Conservation (phyloP, 371 early-diverging fungal species). For the Haplosporangium sp. region DNA sequence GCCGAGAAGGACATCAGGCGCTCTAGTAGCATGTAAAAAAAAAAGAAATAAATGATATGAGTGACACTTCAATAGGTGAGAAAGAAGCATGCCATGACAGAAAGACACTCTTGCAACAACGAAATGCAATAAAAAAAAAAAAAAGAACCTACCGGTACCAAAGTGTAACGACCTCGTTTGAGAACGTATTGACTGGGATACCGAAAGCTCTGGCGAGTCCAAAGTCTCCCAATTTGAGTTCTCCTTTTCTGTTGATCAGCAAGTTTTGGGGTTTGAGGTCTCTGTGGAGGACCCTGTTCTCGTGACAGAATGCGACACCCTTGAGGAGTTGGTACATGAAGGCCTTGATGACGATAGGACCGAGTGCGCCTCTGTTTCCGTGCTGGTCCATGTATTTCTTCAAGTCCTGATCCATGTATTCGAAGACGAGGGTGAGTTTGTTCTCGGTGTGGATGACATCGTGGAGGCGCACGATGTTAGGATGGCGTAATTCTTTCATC, state of each 20-base stretch:
- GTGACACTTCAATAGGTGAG: no score
- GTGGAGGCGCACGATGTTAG: conserved; percentile 90
- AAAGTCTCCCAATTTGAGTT: conserved; percentile 95
- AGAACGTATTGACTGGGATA: conserved; percentile 96
- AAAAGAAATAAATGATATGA: background rate
- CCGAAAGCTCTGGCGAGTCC: conserved; percentile 97
- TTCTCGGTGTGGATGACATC: conserved; percentile 99
- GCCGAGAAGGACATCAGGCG: conserved; percentile 98
- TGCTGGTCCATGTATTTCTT: conserved; percentile 94
- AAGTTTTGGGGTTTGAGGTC: conserved; percentile 98
- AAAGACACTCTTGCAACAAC: background rate
- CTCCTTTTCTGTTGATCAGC: conserved; percentile 88
- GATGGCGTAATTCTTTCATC: conserved; percentile 94
- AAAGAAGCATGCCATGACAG: no score
- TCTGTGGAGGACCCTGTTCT: conserved; percentile 94
- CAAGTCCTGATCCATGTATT: conserved; percentile 98
- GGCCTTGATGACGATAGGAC: conserved; percentile 74
- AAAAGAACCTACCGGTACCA: conserved; percentile 71
- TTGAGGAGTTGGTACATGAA: conserved; percentile 91
- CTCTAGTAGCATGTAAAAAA: conserved; percentile 59
- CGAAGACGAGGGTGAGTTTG: conserved; percentile 98
- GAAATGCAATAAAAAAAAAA: background rate
- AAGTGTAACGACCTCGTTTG: conserved; percentile 98
- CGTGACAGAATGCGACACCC: conserved; percentile 96
- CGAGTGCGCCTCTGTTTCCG: conserved; percentile 77